phyloP scores from a whole-genome alignment of 345 rosid species.

The Anastatica hierochuntica region DNA sequence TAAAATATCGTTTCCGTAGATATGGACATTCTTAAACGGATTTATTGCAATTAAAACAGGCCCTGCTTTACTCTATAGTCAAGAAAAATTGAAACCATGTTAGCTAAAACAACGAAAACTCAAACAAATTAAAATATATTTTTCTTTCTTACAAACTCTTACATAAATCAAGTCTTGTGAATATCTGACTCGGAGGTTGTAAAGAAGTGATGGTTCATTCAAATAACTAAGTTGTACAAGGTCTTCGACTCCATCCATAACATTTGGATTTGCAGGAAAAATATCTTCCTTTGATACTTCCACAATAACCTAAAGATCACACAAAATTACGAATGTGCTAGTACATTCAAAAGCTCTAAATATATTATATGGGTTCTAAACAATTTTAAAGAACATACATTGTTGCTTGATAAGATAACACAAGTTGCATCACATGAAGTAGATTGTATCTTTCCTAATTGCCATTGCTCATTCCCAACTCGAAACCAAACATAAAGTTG shows the following conservation, averaged over 20 bases:
- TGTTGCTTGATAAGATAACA: conserved; percentile 48
- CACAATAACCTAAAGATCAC: not conserved
- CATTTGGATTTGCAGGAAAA: conserved; percentile 90
- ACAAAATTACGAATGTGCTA: not conserved
- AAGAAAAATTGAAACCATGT: conserved; percentile 14
- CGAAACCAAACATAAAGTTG: conserved; percentile 75
- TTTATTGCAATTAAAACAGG: conserved; percentile 81
- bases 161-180: conserved; percentile 77
- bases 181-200: conserved; percentile 76
- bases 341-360: not conserved
- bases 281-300: conserved; percentile 62
- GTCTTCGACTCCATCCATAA: conserved; percentile 78
- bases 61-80: conserved; percentile 78
- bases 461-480: conserved; percentile 46
- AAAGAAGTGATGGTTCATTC: conserved; percentile 89
- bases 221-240: conserved; percentile 88
- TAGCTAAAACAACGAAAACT: not conserved
- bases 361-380: not conserved
- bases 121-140: not conserved
- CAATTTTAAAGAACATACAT: conserved; percentile 34
- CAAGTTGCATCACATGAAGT: conserved; percentile 40
- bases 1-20: conserved; percentile 54
- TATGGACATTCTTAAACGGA: conserved; percentile 62
- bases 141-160: conserved; percentile 29
- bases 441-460: conserved; percentile 56